Evolutionary conservation across 371 early-diverging fungal species (phyloP), one percentile per base, ranked within the genome.

Genomic region (Smittium culicis): DNA sequence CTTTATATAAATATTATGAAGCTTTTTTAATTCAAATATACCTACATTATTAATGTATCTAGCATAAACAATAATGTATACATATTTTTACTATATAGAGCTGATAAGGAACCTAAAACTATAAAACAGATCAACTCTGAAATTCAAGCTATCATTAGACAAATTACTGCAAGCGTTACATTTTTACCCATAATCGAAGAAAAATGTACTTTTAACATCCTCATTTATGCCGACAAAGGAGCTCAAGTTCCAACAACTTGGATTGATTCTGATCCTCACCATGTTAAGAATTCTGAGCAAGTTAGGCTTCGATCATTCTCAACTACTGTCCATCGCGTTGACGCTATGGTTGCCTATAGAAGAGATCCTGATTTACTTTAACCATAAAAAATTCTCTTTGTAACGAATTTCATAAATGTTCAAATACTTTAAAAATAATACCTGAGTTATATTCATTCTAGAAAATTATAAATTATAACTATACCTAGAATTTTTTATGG

Each of bases 151-250:
- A 87, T 94, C 58, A 80, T 96, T 73, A 84, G 94, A 2, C 94
- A 96, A 73, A 92, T 96, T 59, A 88, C 89, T 0, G 88, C 92
- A 1, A 86, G 85, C 67, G 93, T 93, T 24, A 84, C 92, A 3
- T 94, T 90, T 73, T 77, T 96, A 65, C 96, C 96, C 2, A 81
- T 85, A 67, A 79, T 94, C n/a, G 86, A 87, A 58, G 91, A 89
- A 30, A 86, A 88, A 67, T 90, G 94, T 69, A 91, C 94, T 16
- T 92, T 94, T 70, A 92, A 90, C 66, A 83, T 96, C 31, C 77
- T 94, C 1, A 91, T 88, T 2, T 93, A 93, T 76, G 89, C 94
- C 1, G 88, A 91, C 67, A 81, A 83, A 69, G 87, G 91, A 70
- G 90, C 86, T 2, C 87, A 90, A 59, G 91, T 92, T 0, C 94